Conservation (phyloP, 257 asterid species). For the Cynanchum wilfordii region DNA sequence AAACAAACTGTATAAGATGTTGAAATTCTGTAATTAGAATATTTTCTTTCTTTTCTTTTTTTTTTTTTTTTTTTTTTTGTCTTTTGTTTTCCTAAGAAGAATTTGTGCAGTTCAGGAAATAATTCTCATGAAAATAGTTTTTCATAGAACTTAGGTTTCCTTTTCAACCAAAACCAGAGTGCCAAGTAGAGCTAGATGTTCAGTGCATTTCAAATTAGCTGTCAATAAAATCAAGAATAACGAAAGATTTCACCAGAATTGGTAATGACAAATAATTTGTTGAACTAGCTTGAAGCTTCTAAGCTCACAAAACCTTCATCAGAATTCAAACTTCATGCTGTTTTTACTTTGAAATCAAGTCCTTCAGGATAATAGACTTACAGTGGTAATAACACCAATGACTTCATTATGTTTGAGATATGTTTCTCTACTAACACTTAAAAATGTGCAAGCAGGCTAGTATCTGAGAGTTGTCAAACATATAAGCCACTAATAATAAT, state of each 20-base stretch:
- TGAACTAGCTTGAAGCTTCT: not conserved
- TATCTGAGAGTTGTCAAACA: not conserved
- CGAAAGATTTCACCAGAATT: not conserved
- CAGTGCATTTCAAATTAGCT: not conserved
- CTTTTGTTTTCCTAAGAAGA: too few species aligned
- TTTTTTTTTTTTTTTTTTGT: too few species aligned
- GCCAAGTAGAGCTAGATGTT: not conserved
- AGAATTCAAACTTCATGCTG: not conserved
- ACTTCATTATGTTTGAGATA: not conserved
- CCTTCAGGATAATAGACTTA: not conserved
- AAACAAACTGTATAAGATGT: not conserved
- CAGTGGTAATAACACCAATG: not conserved
- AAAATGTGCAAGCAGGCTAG: not conserved
- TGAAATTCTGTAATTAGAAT: not conserved
- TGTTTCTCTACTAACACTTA: not conserved
- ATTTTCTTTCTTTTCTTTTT: too few species aligned
- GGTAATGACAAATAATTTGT: not conserved
- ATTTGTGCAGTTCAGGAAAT: not conserved
- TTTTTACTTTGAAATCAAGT: not conserved
- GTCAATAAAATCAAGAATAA: not conserved
- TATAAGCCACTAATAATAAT: constrained; percentile 6
- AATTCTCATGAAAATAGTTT: not conserved
- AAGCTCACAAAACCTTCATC: not conserved
- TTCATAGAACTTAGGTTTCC: not conserved
- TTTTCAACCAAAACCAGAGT: not conserved